These are phyloP conservation scores for Boletellus ananiceps DNA, from an alignment of 768 basidiomycete species.

Conservation along the genomic window DNA sequence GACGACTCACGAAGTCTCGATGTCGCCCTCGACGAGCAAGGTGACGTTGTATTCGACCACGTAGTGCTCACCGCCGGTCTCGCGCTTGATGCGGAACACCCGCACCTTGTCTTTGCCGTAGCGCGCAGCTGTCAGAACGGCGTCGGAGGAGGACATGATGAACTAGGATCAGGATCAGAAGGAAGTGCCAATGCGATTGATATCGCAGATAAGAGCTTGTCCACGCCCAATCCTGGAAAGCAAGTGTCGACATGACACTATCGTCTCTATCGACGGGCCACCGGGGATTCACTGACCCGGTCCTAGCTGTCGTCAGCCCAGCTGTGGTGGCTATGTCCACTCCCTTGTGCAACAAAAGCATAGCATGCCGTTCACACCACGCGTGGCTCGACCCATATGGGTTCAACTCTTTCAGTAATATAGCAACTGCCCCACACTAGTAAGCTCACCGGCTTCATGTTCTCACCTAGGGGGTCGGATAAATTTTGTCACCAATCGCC, in stretches of 20 bases:
- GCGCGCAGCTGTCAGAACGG: constrained; percentile 45
- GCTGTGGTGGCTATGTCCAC: no score
- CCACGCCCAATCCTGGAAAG: no score
- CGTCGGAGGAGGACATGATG: constrained; percentile 29
- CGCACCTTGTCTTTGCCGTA: constrained; percentile 91
- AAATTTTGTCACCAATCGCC: not conserved
- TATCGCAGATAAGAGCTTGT: constrained; percentile 3
- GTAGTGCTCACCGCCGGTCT: constrained; percentile 54
- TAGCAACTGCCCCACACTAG: no score
- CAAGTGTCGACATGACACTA: no score
- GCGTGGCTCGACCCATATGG: no score
- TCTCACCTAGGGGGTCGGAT: not conserved
- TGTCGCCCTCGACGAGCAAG: constrained; percentile 77
- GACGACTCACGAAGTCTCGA: constrained; percentile 59
- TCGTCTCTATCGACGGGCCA: no score
- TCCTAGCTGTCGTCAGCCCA: not conserved
- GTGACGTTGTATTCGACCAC: constrained; percentile 84
- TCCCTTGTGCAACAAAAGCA: no score
- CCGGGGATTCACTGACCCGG: no score
- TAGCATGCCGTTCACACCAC: no score
- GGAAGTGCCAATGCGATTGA: not conserved
- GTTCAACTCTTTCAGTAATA: no score
- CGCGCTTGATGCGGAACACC: constrained; percentile 79
- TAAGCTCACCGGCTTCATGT: no score
- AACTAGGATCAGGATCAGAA: not conserved